A percentile compares a stretch with the other conserved stretches of the same genome.
phyloP scores from a whole-genome alignment of 129 eudicot species.

The Glebionis coronaria region DNA sequence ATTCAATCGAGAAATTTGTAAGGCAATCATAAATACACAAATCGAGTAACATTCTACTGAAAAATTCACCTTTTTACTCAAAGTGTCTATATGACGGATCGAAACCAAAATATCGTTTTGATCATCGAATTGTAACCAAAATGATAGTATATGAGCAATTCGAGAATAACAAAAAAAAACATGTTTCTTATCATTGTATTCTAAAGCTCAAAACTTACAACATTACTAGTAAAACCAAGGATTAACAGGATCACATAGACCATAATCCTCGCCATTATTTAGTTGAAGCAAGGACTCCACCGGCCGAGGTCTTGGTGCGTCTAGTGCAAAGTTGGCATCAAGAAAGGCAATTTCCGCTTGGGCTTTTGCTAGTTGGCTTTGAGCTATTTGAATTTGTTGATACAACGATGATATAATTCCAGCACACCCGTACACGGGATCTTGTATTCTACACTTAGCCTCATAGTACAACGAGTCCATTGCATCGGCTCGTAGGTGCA shows the following conservation, averaged over 20 bases:
- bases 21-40: background rate
- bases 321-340: slow-evolving; percentile 12
- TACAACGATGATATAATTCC: slow-evolving; percentile 38
- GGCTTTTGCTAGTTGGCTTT: slow-evolving; percentile 39
- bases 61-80: no score
- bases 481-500: slow-evolving; percentile 28
- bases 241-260: slow-evolving; percentile 4
- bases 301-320: background rate
- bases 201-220: background rate
- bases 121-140: background rate
- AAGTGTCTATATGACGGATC: no score
- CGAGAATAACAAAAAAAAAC: background rate
- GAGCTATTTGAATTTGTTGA: slow-evolving; percentile 29
- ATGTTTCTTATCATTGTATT: background rate
- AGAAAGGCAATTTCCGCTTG: slow-evolving; percentile 35
- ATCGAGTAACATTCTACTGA: no score
- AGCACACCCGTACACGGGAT: slow-evolving; percentile 54
- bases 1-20: no score
- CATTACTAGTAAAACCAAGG: slow-evolving; percentile 16
- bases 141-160: background rate
- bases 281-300: slow-evolving; percentile 14
- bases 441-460: slow-evolving; percentile 44
- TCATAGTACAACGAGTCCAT: slow-evolving; percentile 41
- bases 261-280: background rate
- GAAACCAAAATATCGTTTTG: background rate